Evolutionary conservation across 164 flowering plant genomes (phyloP), one percentile per base, ranked within the genome.

Genomic region (Stephania cephalantha): DNA sequence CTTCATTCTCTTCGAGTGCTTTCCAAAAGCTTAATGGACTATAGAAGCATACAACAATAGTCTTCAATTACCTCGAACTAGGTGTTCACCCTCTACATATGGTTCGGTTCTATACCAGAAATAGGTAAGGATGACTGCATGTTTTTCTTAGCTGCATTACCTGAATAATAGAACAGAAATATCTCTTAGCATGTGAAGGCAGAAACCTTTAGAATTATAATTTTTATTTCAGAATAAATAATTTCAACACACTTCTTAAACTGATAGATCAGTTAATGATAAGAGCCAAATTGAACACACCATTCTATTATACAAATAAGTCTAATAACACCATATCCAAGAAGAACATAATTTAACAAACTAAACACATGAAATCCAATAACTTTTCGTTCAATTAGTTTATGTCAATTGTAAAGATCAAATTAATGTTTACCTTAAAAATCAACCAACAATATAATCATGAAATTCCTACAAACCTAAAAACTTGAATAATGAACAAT

Each of bases 91-190:
- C 85, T 95, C 99, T 84, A 86, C 87, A 83, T 85, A 95, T 20
- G 98, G 99, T 84, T 95, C 99, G 99, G 98, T 83, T 95, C 99
- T 78, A 95, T 93, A 65, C 99, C 98, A 75, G 91, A 74, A 95
- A 95, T 66, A 95, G 93, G 74, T 95, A 95, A 46, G 98, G 98
- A 83, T 95, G 99, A 76, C 99, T 95, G 74, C 97, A 93, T 71
- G 96, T 92, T 83, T 95, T 95, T 25, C 99, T 83, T 48, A 95
- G 81, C 75, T 95, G 99, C 53, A 95, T 85, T 35, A 95, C 94
- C 99, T 95, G 87, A 61, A 78, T 9, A 82, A 44, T n/a, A 48
- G 31, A 58, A 20, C 74, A 72, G 13, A 15, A 12, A 72, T 46
- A 63, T 65, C 69, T 71, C 69, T 53, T 68, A 68, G 68, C 20